phyloP scores from a whole-genome alignment of 2,329 filamentous ascomycete species.

The Trichocomaceae sp. region DNA sequence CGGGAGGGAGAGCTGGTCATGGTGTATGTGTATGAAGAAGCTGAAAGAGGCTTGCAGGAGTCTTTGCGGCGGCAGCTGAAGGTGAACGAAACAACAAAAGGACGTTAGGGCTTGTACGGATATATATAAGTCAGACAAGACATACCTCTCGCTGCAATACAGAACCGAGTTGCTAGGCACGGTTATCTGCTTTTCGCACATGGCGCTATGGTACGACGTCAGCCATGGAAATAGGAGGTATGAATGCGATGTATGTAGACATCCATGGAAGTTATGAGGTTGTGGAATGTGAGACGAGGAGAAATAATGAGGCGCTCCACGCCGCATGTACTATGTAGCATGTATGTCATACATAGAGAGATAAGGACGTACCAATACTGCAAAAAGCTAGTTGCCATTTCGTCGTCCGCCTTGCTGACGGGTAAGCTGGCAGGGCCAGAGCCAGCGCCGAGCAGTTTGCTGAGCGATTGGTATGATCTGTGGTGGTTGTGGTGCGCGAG shows the following conservation, averaged over 20 bases:
- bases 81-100: background rate
- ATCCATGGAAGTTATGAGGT: too few relatives aligned
- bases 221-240: conserved; percentile 15
- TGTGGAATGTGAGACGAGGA: conserved; percentile 13
- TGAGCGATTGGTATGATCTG: conserved; percentile 24
- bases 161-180: conserved; percentile 54
- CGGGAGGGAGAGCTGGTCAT: conserved; percentile 22
- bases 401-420: conserved; percentile 22
- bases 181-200: conserved; percentile 60
- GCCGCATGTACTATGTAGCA: background rate
- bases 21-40: conserved; percentile 29
- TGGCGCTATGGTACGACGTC: conserved; percentile 44
- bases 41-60: conserved; percentile 39
- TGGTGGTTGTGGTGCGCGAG: background rate
- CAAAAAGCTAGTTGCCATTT: conserved; percentile 41
- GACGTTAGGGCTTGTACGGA: background rate
- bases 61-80: conserved; percentile 43
- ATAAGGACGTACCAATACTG: conserved; percentile 38
- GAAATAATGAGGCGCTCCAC: conserved; percentile 8
- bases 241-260: background rate
- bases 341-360: conserved; percentile 4
- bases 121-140: conserved; percentile 22
- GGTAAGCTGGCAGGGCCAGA: conserved; percentile 19
- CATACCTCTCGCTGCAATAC: conserved; percentile 59
- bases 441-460: conserved; percentile 26